phyloP scores from a whole-genome alignment of 2,329 filamentous ascomycete species.

The Pseudomassariella vexata region DNA sequence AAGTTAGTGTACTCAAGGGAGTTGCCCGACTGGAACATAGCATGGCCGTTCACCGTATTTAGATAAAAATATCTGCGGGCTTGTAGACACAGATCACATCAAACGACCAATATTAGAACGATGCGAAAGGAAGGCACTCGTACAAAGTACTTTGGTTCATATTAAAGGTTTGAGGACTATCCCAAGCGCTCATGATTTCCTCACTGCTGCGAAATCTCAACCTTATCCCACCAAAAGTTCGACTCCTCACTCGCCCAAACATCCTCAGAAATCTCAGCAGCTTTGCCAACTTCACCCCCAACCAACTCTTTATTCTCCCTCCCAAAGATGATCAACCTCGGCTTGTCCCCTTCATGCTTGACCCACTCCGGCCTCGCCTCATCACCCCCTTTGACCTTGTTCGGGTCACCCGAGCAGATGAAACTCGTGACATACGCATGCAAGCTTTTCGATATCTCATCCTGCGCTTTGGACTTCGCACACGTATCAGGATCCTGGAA shows the following conservation, averaged over 20 bases:
- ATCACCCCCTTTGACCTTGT: conserved; percentile 24
- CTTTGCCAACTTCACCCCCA: conserved; percentile 29
- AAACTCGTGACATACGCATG: conserved; percentile 45
- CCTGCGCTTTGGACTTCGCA: conserved; percentile 30
- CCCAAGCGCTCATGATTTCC: too few species aligned
- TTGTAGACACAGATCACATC: too few species aligned
- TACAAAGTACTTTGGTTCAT: too few species aligned
- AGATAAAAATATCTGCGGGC: too few species aligned
- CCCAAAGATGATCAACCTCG: conserved; percentile 35
- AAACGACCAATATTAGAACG: too few species aligned
- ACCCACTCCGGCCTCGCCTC: conserved; percentile 8
- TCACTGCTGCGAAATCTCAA: conserved; percentile 28
- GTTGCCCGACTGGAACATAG: too few species aligned
- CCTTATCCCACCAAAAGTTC: conserved; percentile 41
- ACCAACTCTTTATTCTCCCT: conserved; percentile 40
- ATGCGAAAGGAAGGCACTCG: too few species aligned
- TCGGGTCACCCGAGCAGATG: conserved; percentile 39
- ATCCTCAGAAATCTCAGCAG: conserved; percentile 33
- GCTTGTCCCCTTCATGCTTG: not conserved
- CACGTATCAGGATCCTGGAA: conserved; percentile 29
- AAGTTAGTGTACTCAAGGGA: too few species aligned
- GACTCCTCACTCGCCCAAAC: conserved; percentile 35
- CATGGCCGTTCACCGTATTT: too few species aligned
- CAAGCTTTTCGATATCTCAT: conserved; percentile 32
- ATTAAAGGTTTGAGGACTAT: too few species aligned